Evolutionary conservation across 2,329 filamentous ascomycete genomes (phyloP).

Genomic region (Epichloe gansuensis): DNA sequence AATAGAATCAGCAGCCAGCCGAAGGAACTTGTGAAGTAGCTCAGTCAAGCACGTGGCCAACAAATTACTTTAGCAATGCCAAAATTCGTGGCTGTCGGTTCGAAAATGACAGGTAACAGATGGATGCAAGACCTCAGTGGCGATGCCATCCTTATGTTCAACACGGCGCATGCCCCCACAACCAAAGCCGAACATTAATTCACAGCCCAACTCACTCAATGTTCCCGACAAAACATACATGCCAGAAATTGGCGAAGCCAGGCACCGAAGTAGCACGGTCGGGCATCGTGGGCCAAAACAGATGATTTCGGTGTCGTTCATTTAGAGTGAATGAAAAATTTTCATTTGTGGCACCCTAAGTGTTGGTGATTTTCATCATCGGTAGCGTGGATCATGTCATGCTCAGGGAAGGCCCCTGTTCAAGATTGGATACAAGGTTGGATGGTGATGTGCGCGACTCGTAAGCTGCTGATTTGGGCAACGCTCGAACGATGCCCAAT

Average conservation of each 20-base stretch:
- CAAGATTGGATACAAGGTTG: neutral
- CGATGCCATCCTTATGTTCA: constrained; percentile 3
- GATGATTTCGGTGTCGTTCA: neutral
- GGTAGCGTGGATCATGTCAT: neutral
- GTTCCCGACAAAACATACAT: neutral
- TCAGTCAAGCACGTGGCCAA: neutral
- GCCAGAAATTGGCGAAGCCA: neutral
- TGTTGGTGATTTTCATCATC: neutral
- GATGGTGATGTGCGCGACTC: constrained; percentile 1
- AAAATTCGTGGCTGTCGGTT: neutral
- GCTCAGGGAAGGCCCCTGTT: neutral
- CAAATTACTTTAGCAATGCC: neutral
- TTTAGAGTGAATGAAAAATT: neutral
- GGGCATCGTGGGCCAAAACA: neutral
- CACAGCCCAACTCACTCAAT: neutral
- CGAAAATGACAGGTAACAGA: neutral
- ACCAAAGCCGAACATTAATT: neutral
- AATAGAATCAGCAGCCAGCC: neutral
- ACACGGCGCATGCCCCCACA: neutral
- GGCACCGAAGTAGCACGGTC: neutral
- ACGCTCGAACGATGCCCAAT: constrained; percentile 1
- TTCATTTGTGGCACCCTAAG: neutral
- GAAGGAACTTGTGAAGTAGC: neutral
- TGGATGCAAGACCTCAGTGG: neutral
- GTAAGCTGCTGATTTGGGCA: neutral